Percentiles rank a stretch among this genome's conserved stretches.
These are phyloP conservation scores for Oehlia diaphana DNA, from an alignment of 192 early-diverging fungal species.

Conservation along the genomic window DNA sequence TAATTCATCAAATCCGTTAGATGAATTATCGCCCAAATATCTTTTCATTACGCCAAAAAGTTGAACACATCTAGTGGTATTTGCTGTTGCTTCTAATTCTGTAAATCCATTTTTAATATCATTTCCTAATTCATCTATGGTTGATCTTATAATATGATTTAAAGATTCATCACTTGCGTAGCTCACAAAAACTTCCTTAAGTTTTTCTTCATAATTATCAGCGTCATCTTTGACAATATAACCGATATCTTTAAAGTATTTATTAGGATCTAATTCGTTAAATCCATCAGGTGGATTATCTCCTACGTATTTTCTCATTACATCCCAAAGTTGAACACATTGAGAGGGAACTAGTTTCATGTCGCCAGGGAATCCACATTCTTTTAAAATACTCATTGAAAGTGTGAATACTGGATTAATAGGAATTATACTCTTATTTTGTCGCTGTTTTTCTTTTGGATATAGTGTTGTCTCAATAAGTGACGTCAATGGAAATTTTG, in stretches of 20 bases:
- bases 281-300: slow-evolving; percentile 20
- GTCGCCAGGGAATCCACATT: slow-evolving; percentile 35
- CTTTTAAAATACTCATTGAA: slow-evolving; percentile 11
- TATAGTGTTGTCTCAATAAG: background rate
- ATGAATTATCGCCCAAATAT: too few relatives aligned
- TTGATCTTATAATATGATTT: background rate
- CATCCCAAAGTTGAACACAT: slow-evolving; percentile 38
- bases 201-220: slow-evolving; percentile 33
- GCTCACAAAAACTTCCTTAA: slow-evolving; percentile 30
- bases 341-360: slow-evolving; percentile 37
- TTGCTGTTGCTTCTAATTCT: slow-evolving; percentile 33
- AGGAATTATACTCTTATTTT: slow-evolving; percentile 18
- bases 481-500: slow-evolving; percentile 10
- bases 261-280: slow-evolving; percentile 34
- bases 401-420: slow-evolving; percentile 40
- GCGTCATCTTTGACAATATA: slow-evolving; percentile 33
- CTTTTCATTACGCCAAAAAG: too few relatives aligned
- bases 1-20: too few relatives aligned
- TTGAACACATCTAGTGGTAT: background rate
- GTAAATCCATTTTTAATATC: slow-evolving; percentile 8
- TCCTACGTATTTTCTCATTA: slow-evolving; percentile 23
- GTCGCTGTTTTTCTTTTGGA: background rate
- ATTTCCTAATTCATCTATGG: slow-evolving; percentile 9
- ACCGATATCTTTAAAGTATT: slow-evolving; percentile 28
- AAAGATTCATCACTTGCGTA: slow-evolving; percentile 15